phyloP scores from a whole-genome alignment of 2,329 filamentous ascomycete species.

The Epicoccum nigrum region DNA sequence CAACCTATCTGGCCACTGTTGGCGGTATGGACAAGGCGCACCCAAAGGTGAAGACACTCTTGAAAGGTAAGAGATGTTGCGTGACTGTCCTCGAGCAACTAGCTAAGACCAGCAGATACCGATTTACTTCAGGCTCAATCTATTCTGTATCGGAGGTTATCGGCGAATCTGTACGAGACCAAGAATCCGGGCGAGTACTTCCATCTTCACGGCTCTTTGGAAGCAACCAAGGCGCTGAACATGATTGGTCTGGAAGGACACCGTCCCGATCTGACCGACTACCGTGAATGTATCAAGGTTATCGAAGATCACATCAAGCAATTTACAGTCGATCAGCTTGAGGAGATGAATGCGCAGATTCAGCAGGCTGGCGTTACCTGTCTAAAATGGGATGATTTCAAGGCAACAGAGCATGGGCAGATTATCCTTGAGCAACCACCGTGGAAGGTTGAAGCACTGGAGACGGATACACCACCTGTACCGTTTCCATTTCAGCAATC shows the following conservation, averaged over 20 bases:
- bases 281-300: slow-evolving; percentile 49
- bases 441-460: slow-evolving; percentile 58
- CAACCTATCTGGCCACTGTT: slow-evolving; percentile 63
- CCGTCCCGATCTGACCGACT: slow-evolving; percentile 62
- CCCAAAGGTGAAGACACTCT: slow-evolving; percentile 54
- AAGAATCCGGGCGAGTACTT: slow-evolving; percentile 71
- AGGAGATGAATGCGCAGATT: slow-evolving; percentile 50
- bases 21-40: slow-evolving; percentile 55
- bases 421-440: slow-evolving; percentile 50
- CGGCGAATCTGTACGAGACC: slow-evolving; percentile 74
- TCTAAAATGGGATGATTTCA: slow-evolving; percentile 51
- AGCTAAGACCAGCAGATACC: slow-evolving; percentile 62
- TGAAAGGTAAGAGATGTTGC: slow-evolving; percentile 45
- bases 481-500: slow-evolving; percentile 55
- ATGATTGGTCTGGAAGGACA: slow-evolving; percentile 72
- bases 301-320: slow-evolving; percentile 52
- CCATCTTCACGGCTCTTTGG: slow-evolving; percentile 76
- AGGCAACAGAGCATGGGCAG: slow-evolving; percentile 49
- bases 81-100: slow-evolving; percentile 1
- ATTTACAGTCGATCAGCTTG: slow-evolving; percentile 48
- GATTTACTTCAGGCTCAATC: slow-evolving; percentile 75
- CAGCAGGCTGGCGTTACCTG: slow-evolving; percentile 52
- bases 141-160: slow-evolving; percentile 72
- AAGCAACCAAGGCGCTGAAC: slow-evolving; percentile 70
- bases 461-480: slow-evolving; percentile 56